Evolutionary conservation across 2,329 filamentous ascomycete species (phyloP), one percentile per base, ranked within the genome.

Genomic region (Sporothrix humicola): DNA sequence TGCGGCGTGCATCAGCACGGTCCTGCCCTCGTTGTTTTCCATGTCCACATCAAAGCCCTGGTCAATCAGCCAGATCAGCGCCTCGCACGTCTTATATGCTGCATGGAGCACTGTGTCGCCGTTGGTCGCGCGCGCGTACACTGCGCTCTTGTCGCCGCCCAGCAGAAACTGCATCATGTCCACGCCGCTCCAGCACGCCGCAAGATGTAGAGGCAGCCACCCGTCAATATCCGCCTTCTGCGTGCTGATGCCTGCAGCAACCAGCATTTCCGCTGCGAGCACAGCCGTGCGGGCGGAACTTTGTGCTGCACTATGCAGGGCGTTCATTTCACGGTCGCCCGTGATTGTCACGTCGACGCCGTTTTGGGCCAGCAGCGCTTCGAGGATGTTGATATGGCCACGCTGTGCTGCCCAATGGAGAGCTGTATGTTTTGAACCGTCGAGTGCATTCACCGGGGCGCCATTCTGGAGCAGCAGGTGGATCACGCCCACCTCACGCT

Each of bases 371-470:
- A 69, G 46, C 26, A 69, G 26, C 26, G n/a, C 66, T 54, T 69
- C 48, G 8, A 69, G 17, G 26, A 69, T 69, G 26, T 69, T 69
- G 66, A 69, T 42, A 26, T 69, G 48, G 26, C 66, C 66, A 3
- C 46, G 17, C 31, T 31, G 66, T 52, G 66, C 66, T 20, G 66
- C 66, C 66, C 66, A 69, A 15, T 69, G 66, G 17, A 69, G 66
- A 20, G 66, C 66, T n/a, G 66, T 69, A 3, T 42, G 23, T 42
- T 54, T 69, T 10, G 66, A 52, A 6, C 23, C 23, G 17, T 69
- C 66, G 6, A 69, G 23, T 7, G 66, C 48, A 48, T 69, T 54
- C 9, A 69, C 26, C 15, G 48, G 20, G 15, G 66, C 66, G 9
- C 66, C 48, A 15, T 23, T 5, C 15, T 54, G 8, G 26, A 69